Evolutionary conservation across 2,329 filamentous ascomycete species (phyloP).

Genomic region (Cryphonectria carpinicola): DNA sequence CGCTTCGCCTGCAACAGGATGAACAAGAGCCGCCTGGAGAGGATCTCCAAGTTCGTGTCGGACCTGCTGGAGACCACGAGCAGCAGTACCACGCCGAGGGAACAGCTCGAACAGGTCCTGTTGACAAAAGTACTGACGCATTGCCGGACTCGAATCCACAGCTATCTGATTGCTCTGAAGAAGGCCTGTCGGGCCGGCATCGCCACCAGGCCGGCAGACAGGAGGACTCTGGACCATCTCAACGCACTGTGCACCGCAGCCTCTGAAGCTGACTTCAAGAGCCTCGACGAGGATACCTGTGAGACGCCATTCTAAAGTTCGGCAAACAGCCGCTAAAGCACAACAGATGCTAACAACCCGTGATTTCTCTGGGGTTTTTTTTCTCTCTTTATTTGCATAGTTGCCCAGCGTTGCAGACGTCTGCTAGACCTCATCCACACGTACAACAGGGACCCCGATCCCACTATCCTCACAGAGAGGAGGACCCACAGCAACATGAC

Average conservation of each 20-base stretch:
- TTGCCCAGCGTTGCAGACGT: neutral
- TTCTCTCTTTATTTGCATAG: neutral
- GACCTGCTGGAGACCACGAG: constrained; percentile 2
- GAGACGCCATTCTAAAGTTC: neutral
- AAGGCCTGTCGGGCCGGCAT: neutral
- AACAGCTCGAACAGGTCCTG: neutral
- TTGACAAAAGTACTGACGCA: constrained; percentile 5
- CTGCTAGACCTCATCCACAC: constrained; percentile 7
- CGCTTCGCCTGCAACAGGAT: constrained; percentile 24
- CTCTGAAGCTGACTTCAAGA: neutral
- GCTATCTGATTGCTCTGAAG: neutral
- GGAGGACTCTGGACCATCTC: neutral
- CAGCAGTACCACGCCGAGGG: too few species aligned
- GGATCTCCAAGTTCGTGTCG: constrained; percentile 6
- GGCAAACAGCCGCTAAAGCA: neutral
- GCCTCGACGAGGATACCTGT: neutral
- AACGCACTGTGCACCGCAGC: neutral
- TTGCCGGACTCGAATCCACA: neutral
- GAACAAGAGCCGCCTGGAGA: neutral
- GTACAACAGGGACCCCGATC: neutral
- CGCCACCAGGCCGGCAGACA: neutral
- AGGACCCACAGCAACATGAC: constrained; percentile 12
- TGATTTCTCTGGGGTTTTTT: too few species aligned
- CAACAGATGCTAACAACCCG: neutral
- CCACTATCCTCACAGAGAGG: constrained; percentile 6